phyloP scores from a whole-genome alignment of 139 green algal genomes.

The Volvox africanus region DNA sequence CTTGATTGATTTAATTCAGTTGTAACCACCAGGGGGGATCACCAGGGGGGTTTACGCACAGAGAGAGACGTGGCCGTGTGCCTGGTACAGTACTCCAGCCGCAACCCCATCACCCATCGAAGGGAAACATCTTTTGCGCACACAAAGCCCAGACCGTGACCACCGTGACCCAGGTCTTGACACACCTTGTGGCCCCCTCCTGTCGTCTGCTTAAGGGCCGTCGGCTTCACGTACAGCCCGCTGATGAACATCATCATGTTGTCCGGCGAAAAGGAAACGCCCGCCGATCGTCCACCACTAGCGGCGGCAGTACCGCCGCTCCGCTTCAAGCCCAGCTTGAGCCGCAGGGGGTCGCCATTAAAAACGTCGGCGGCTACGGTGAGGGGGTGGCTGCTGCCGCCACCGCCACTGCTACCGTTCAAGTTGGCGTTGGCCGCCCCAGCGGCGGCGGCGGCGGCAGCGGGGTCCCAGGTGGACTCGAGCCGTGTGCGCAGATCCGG shows the following conservation, averaged over 20 bases:
- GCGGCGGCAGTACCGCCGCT: neutral
- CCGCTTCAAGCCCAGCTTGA: neutral
- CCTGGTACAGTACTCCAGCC: neutral
- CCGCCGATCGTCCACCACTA: neutral
- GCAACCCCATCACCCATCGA: neutral
- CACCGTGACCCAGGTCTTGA: too few relatives aligned
- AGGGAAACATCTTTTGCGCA: too few relatives aligned
- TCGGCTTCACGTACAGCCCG: conserved; percentile 2
- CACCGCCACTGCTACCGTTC: too few relatives aligned
- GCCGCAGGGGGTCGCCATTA: neutral
- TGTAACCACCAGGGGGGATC: too few relatives aligned
- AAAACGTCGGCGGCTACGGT: neutral
- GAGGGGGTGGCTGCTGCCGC: conserved; percentile 4
- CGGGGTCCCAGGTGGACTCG: neutral
- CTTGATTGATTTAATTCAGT: too few relatives aligned
- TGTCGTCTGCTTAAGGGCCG: neutral
- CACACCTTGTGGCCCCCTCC: neutral
- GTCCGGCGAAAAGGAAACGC: neutral
- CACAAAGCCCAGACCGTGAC: too few relatives aligned
- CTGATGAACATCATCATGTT: neutral
- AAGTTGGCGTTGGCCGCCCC: too few relatives aligned
- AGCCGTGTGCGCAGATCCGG: neutral
- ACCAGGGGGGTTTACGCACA: too few relatives aligned
- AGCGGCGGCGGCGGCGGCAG: neutral
- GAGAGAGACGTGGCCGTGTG: too few relatives aligned